phyloP scores from a whole-genome alignment of 177 flowering plant species.

The Vitis hybrid region DNA sequence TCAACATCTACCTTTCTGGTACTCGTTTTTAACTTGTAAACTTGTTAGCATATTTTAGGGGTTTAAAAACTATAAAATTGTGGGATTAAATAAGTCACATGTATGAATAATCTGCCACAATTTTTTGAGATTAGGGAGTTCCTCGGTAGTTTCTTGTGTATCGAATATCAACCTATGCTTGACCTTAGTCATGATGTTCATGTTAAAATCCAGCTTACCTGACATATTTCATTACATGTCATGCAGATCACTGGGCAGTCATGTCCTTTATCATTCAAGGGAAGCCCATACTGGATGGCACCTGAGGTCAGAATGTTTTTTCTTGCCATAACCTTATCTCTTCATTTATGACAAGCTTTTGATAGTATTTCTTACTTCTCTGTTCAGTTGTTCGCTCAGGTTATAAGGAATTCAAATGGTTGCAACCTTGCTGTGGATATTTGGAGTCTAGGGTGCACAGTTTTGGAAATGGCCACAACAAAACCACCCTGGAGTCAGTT shows the following conservation, averaged over 20 bases:
- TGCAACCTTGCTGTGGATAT: slow-evolving; percentile 61
- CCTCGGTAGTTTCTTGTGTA: not conserved
- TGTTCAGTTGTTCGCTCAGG: slow-evolving; percentile 23
- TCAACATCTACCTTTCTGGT: too few species aligned
- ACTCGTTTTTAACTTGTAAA: too few species aligned
- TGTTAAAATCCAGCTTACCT: not conserved
- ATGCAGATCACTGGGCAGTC: slow-evolving; percentile 45
- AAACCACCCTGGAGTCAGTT: slow-evolving; percentile 94
- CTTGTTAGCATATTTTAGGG: too few species aligned
- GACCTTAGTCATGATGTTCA: not conserved
- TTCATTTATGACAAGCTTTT: not conserved
- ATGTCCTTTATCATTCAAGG: slow-evolving; percentile 44
- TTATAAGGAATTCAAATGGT: slow-evolving; percentile 50
- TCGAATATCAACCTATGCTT: not conserved
- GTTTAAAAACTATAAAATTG: not conserved
- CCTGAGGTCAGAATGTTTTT: slow-evolving; percentile 34
- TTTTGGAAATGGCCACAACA: slow-evolving; percentile 86
- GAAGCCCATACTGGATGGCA: slow-evolving; percentile 53
- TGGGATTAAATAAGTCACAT: not conserved
- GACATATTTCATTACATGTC: not conserved
- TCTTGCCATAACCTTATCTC: not conserved
- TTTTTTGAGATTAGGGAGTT: not conserved
- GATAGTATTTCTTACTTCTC: not conserved
- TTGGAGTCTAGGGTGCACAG: slow-evolving; percentile 96
- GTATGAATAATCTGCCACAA: not conserved